phyloP scores from a whole-genome alignment of 164 flowering plant genomes.

The Vitis rotundifolia region DNA sequence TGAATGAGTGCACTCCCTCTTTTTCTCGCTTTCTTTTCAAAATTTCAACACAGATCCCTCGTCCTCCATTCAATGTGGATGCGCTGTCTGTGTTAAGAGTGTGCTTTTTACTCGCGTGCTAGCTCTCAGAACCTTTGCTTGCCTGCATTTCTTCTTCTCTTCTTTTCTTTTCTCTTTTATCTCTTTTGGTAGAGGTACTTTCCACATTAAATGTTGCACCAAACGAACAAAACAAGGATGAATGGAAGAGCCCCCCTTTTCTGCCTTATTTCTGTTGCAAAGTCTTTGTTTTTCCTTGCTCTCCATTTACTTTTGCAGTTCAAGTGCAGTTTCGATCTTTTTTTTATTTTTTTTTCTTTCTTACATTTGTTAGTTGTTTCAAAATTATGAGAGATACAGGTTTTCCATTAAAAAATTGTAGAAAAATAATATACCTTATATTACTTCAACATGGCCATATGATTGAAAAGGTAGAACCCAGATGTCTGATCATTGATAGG shows the following conservation, averaged over 20 bases:
- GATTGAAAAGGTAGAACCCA: conserved; percentile 13
- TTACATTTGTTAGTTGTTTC: not conserved
- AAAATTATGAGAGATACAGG: not conserved
- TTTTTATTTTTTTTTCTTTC: not conserved
- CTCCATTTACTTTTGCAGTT: conserved; percentile 25
- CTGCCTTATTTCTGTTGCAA: conserved; percentile 8
- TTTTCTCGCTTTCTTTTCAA: not conserved
- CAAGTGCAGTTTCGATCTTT: conserved; percentile 1
- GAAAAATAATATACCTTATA: not conserved
- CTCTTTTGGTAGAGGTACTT: not conserved
- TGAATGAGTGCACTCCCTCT: not conserved
- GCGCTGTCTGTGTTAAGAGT: not conserved
- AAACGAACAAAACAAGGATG: conserved; percentile 5
- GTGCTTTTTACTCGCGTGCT: not conserved
- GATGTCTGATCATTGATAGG: conserved; percentile 15
- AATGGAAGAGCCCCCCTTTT: conserved; percentile 5
- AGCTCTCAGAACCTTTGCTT: not conserved
- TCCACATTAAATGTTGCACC: conserved; percentile 13
- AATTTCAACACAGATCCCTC: not conserved
- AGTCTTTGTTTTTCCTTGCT: conserved; percentile 7
- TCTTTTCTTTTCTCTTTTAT: not conserved
- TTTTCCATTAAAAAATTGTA: no score
- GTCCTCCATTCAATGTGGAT: conserved; percentile 6
- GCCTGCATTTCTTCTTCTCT: not conserved
- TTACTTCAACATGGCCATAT: not conserved